phyloP scores from a whole-genome alignment of 2,329 filamentous ascomycete genomes.

The Sporothrix luriei region DNA sequence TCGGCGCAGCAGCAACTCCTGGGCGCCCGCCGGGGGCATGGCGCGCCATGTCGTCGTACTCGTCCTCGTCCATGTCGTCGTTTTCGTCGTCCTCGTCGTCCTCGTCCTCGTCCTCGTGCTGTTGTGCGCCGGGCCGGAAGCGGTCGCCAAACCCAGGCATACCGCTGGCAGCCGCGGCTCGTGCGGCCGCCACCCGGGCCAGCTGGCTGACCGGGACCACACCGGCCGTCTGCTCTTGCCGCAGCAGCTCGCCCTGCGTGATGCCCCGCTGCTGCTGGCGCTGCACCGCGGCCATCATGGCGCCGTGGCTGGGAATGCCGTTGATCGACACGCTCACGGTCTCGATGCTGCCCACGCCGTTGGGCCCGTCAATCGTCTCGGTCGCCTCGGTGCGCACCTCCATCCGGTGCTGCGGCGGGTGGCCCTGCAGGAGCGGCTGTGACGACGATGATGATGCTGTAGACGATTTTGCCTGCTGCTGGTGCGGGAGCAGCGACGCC shows the following conservation, averaged over 20 bases:
- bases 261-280: constrained; percentile 54
- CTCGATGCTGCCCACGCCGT: constrained; percentile 76
- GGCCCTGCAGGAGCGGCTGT: constrained; percentile 38
- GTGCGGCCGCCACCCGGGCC: constrained; percentile 47
- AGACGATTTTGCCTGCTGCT: constrained; percentile 30
- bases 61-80: constrained; percentile 13
- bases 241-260: constrained; percentile 79
- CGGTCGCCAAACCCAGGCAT: constrained; percentile 28
- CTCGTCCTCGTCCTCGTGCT: constrained; percentile 24
- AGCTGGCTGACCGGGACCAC: constrained; percentile 71
- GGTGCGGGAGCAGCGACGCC: constrained; percentile 24
- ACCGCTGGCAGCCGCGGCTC: constrained; percentile 33
- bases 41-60: constrained; percentile 22
- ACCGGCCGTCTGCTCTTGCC: constrained; percentile 83
- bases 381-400: constrained; percentile 73
- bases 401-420: constrained; percentile 40
- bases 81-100: constrained; percentile 31
- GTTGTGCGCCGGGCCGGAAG: neutral
- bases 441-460: neutral
- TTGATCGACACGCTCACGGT: constrained; percentile 78
- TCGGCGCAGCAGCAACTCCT: neutral
- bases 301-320: constrained; percentile 42
- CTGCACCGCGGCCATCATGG: constrained; percentile 29
- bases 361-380: constrained; percentile 78
- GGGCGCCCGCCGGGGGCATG: constrained; percentile 26